Evolutionary conservation across 2,329 filamentous ascomycete genomes (phyloP), one percentile per base, ranked within the genome.

Genomic region (Alternaria hordeiaustralica): DNA sequence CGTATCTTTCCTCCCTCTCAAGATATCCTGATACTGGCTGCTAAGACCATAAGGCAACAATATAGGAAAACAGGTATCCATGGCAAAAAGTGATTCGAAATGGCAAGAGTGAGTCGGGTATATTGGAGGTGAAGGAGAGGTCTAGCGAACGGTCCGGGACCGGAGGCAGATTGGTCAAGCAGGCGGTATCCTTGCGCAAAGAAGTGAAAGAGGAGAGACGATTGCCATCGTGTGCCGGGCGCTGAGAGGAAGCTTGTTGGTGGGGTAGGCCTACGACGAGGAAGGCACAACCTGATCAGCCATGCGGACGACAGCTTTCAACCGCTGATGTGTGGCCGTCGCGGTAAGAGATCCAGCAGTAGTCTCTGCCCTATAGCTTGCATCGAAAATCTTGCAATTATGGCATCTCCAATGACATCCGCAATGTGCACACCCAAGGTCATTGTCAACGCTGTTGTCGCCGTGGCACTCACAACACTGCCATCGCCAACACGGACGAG

Each of bases 61-160:
- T 46, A 63, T 55, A 18, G 58, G 53, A 43, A 25, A 60, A 46
- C 20, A 44, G 30, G 36, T 30, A 23, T 50, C 50, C 58, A 64
- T 67, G 50, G 21, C 33, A 10, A n/a, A 9, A 23, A 21, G 20
- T 21, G 44, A 60, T 5, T 45, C 10, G 83, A 84, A 10, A 6
- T 8, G 4, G n/a, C 18, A 25, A 3, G 23, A 28, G 20, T 5
- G 15, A 23, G 20, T 26, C 12, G 15, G 20, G 30, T 21, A 23
- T 21, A 4, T 3, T 12, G 6, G 21, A 25, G n/a, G 43, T 25
- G 18, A 44, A 44, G 15, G 33, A 12, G n/a, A 6, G 5, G 15
- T 51, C 1, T 8, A 28, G 13, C 9, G 25, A 57, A 15, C 15
- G 30, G 12, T 46, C 13, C 3, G 18, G 23, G 18, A 3, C 11